Conservation (phyloP, 2,329 filamentous ascomycete species). For the Trichoderma arundinaceum region DNA sequence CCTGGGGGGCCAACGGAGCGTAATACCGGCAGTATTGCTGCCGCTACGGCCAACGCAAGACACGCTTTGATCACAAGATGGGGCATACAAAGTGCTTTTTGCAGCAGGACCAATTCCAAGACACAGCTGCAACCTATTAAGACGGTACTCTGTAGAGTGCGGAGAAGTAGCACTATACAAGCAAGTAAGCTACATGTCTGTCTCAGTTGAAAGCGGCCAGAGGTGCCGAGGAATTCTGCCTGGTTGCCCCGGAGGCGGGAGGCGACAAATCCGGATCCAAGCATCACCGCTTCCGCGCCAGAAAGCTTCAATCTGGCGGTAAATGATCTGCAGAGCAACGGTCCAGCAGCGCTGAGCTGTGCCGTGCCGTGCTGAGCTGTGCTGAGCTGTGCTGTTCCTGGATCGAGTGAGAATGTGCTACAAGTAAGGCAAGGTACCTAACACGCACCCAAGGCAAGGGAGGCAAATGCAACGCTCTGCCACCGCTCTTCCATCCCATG, state of each 20-base stretch:
- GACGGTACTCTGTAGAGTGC: no score
- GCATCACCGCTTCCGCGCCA: background rate
- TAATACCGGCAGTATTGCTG: no score
- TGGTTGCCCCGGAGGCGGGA: background rate
- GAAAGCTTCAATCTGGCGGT: constrained; percentile 25
- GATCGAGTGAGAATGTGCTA: background rate
- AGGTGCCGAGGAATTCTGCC: constrained; percentile 1
- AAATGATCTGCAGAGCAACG: constrained; percentile 25
- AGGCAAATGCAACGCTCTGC: constrained; percentile 12
- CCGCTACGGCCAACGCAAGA: no score
- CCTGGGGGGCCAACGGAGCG: no score
- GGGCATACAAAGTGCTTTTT: background rate
- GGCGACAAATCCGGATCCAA: constrained; percentile 1
- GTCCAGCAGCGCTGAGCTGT: constrained; percentile 19
- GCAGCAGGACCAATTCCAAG: background rate
- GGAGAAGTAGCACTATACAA: no score
- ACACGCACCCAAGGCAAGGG: background rate
- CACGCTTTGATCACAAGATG: background rate
- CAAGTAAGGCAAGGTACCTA: no score
- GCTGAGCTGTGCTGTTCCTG: constrained; percentile 10
- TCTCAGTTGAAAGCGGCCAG: constrained; percentile 11
- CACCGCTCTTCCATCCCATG: constrained; percentile 24
- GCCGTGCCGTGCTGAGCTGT: background rate
- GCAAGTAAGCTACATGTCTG: background rate
- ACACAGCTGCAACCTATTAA: background rate